Evolutionary conservation across 139 green algal genomes (phyloP), one percentile per base, ranked within the genome.

Genomic region (Deuterostichococcus epilithicus): DNA sequence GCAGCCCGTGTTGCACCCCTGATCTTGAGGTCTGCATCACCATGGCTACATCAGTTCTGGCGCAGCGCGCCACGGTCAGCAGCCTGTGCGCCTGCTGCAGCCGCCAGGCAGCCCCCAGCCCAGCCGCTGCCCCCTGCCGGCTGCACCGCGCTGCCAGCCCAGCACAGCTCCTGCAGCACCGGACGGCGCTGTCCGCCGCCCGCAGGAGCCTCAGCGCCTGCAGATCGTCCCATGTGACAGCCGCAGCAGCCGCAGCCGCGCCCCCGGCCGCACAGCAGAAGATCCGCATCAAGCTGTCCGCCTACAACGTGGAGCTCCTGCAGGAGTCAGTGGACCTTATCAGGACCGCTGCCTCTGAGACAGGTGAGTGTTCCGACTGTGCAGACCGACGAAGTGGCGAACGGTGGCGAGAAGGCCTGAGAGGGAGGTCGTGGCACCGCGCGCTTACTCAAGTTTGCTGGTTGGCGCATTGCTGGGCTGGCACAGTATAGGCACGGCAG

Each of bases 251-350:
- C 68, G 65, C 66, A 39, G 32, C 70, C 28, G 68, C 44, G 34
- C 74, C 74, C 33, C 75, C 80, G 20, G 39, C 78, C 18, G 67
- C 58, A 8, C 74, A 83, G 59, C 70, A 84, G 34, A 83, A 81
- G 65, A 87, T 94, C 69, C 81, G 89, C 66, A 94, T 95, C 66
- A 95, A 95, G 84, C 87, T 95, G 13, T 88, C 88, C 77, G 82
- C 79, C 32, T 95, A 91, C 86, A 76, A 78, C 69, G 73, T 80
- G 37, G 76, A 77, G 33, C 77, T 86, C 36, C 76, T 95, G 22
- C 52, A 84, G 23, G 60, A 87, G 69, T 80, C 84, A 8, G 83
- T 84, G 36, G 74, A 88, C 44, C 72, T 82, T 59, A 95, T 96
- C 70, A 78, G 80, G 33, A 88, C 89, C 23, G 90, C 83, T 5